Evolutionary conservation across 2,329 filamentous ascomycete genomes (phyloP), one percentile per base, ranked within the genome.

Genomic region (Dichotomopilus funicola): DNA sequence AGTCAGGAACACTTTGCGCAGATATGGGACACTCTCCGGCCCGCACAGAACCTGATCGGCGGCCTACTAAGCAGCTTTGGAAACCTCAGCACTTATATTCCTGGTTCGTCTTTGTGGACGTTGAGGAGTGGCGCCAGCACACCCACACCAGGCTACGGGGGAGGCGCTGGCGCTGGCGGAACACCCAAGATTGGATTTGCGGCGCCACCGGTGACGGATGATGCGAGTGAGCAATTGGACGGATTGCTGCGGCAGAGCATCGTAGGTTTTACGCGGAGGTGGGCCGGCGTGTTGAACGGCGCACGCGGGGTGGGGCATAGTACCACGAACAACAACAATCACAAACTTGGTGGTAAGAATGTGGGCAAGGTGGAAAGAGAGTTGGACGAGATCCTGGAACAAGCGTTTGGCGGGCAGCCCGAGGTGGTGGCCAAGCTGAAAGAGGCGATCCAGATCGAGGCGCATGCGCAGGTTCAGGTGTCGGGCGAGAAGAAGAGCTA

Each of bases 171-270:
- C 1, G 45, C 59, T 1, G 44, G 49, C 4, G 57, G 54, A 8
- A 46, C 40, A 13, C 45, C 44, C 4, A 44, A 45, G 44, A 12
- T 52, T 8, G 49, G 53, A n/a, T 38, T 6, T 31, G 41, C 27
- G 34, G 47, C 31, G 6, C 53, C 43, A 56, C 73, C 53, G 5
- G 69, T 40, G 55, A 73, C 53, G 5, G 69, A 84, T 56, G 82
- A 86, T 62, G 83, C 83, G 63, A 80, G 79, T 59, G 83, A 86
- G 68, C 82, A 85, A 66, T 68, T 86, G 53, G 83, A 86, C 60
- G 82, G 83, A 62, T 68, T 85, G 57, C 69, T 86, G 33, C 73
- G 83, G 51, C 79, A 83, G 66, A 80, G 78, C 49, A 86, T 86
- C 53, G 82, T 80, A 42, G 77, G 75, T 1, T 86, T 86, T 58